Conservation (phyloP, 2,329 filamentous ascomycete species). For the Thermomyces lanuginosus region DNA sequence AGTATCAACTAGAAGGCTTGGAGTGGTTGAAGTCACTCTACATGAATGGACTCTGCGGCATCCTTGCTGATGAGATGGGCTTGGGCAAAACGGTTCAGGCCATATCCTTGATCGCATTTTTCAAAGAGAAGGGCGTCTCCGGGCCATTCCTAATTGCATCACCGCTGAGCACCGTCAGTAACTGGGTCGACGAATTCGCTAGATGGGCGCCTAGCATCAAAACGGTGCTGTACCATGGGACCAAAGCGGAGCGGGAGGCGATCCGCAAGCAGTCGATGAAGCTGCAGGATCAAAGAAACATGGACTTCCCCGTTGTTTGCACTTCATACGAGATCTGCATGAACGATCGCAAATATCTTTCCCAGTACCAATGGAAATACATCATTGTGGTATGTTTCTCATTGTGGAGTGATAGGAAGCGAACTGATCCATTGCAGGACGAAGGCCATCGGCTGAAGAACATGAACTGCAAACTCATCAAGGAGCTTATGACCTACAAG, state of each 20-base stretch:
- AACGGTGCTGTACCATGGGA: slow-evolving; percentile 80
- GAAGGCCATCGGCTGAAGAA: slow-evolving; percentile 98
- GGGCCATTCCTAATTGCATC: slow-evolving; percentile 86
- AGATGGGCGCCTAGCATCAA: slow-evolving; percentile 83
- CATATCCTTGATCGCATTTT: slow-evolving; percentile 69
- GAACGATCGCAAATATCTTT: slow-evolving; percentile 66
- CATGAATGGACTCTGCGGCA: slow-evolving; percentile 83
- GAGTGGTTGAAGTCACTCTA: slow-evolving; percentile 77
- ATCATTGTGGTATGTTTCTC: slow-evolving; percentile 59
- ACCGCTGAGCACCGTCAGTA: slow-evolving; percentile 77
- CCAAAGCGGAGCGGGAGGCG: slow-evolving; percentile 55
- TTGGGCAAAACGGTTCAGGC: slow-evolving; percentile 85
- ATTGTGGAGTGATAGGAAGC: background rate
- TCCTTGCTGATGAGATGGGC: slow-evolving; percentile 88
- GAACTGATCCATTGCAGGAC: slow-evolving; percentile 37
- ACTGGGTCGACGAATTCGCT: slow-evolving; percentile 89
- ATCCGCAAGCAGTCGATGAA: slow-evolving; percentile 60
- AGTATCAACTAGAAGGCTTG: slow-evolving; percentile 84
- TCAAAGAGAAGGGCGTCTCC: slow-evolving; percentile 73
- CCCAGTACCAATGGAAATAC: slow-evolving; percentile 84
- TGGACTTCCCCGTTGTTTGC: slow-evolving; percentile 75
- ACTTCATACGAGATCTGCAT: slow-evolving; percentile 96
- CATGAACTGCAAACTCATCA: slow-evolving; percentile 78
- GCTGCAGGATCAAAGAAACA: slow-evolving; percentile 46
- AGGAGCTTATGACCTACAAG: slow-evolving; percentile 71